Percentiles rank a stretch among this genome's conserved stretches.
Evolutionary conservation across 2,329 filamentous ascomycete species (phyloP).

Genomic region (Madurella fahalii): DNA sequence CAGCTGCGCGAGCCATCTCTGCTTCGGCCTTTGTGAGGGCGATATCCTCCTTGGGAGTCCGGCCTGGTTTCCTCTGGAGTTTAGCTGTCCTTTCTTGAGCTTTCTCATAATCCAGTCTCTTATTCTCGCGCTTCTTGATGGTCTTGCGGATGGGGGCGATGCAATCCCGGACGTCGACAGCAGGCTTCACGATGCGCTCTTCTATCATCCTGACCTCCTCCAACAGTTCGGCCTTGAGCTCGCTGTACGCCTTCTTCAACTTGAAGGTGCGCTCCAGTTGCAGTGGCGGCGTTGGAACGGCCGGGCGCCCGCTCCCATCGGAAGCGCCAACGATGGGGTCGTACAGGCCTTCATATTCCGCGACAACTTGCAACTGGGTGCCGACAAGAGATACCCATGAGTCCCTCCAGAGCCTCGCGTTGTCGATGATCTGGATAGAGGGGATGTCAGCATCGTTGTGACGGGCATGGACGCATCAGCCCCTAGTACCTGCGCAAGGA

Average conservation of each 20-base stretch:
- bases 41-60: constrained; percentile 68
- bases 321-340: constrained; percentile 68
- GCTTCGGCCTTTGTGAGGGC: constrained; percentile 66
- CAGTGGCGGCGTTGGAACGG: constrained; percentile 56
- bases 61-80: constrained; percentile 64
- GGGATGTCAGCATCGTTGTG: constrained; percentile 4
- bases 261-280: constrained; percentile 62
- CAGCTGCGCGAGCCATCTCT: constrained; percentile 61
- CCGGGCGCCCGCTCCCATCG: constrained; percentile 51
- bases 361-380: constrained; percentile 62
- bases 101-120: constrained; percentile 76
- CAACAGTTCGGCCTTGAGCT: constrained; percentile 66
- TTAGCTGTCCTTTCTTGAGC: constrained; percentile 68
- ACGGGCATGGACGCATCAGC: not conserved
- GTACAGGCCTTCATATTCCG: constrained; percentile 70
- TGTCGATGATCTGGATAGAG: constrained; percentile 62
- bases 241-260: constrained; percentile 63
- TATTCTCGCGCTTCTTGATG: constrained; percentile 81
- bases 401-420: constrained; percentile 72
- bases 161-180: constrained; percentile 62
- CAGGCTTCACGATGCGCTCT: constrained; percentile 63
- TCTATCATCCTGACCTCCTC: constrained; percentile 71
- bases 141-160: constrained; percentile 73
- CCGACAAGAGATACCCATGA: constrained; percentile 70
- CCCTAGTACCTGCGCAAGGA: constrained; percentile 61